Percentiles rank a stretch among this genome's conserved stretches.
Conservation (phyloP, 1,284 basidiomycete species). For the Tilletia walkeri region DNA sequence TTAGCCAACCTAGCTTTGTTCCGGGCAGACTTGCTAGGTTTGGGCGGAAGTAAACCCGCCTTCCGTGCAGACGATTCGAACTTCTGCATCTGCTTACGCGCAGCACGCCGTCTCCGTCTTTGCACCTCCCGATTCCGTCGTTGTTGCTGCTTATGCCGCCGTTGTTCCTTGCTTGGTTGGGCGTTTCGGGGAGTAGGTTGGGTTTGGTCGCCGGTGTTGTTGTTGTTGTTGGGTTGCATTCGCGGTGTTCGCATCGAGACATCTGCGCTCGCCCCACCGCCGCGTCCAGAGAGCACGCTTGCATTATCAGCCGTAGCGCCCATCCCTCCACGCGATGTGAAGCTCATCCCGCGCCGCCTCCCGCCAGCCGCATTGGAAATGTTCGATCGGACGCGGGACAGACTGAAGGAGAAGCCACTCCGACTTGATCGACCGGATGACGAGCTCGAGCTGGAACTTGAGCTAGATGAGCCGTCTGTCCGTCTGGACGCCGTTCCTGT, state of each 20-base stretch:
- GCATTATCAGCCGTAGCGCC: not conserved
- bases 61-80: slow-evolving; percentile 2
- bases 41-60: slow-evolving; percentile 17
- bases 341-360: not conserved
- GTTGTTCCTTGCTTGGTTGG: not conserved
- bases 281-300: not conserved
- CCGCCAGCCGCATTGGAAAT: slow-evolving; percentile 8
- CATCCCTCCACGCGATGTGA: not conserved
- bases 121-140: not conserved
- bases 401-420: slow-evolving; percentile 17
- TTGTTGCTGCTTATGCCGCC: slow-evolving; percentile 8
- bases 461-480: slow-evolving; percentile 1
- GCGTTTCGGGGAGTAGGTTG: not conserved
- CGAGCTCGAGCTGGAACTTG: slow-evolving; percentile 31
- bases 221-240: not conserved
- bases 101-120: not conserved
- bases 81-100: slow-evolving; percentile 6
- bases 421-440: slow-evolving; percentile 18
- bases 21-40: slow-evolving; percentile 47
- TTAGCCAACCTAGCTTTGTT: slow-evolving; percentile 45
- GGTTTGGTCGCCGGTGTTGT: not conserved
- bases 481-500: not conserved
- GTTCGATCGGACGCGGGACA: slow-evolving; percentile 7
- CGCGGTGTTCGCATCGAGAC: not conserved
- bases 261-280: not conserved